Base-by-base conservation (phyloP, 352 stramenopile genomes). In the Aphanomyces euteiches region DNA sequence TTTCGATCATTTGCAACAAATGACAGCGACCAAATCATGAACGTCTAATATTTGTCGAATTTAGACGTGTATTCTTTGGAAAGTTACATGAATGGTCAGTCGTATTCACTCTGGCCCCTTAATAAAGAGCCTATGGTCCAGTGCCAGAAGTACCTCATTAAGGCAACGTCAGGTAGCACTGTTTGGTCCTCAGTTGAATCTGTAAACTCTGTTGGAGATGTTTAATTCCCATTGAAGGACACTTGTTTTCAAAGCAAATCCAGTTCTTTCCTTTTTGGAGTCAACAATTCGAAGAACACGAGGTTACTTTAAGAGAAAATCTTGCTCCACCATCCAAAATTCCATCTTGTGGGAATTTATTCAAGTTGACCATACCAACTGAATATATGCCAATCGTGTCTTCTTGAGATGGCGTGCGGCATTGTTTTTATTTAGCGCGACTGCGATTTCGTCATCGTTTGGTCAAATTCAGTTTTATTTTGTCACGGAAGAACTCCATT, bases 401-500 rank as follows among this genome's bases (percentile, higher is more conserved):
- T n/a, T n/a, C n/a, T n/a, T n/a, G n/a, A n/a, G n/a, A 71, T 98
- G 90, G 87, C 97, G 97, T 77, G 97, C 95, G 45, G 90, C 96
- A n/a, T 75, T 98, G 1, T 99, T 97, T 81, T 78, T 99, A 4
- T 98, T 98, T 72, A 76, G 98, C 1, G 98, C 94, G 60, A 89
- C 97, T 76, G 91, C 94, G 7, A 96, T 90, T 38, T 89, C 94
- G 39, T 95, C 96, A 7, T 95, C 92, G 34, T 96, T 93, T 72
- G 97, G 97, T 56, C 91, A 96, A 53, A 93, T 97, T 6, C 96
- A 96, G 67, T 96, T 99, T 64, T 98, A 97, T 75, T 99, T 98
- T 71, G 81, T 97, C 15, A 98, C 94, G 0, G 91, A 98, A 70
- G 92, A 98, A 50, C 84, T 99, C 47, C 77, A 92, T 67, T 97